Evolutionary conservation across 73 alveolate genomes (phyloP).

Genomic region (Paramecium biaurelia): DNA sequence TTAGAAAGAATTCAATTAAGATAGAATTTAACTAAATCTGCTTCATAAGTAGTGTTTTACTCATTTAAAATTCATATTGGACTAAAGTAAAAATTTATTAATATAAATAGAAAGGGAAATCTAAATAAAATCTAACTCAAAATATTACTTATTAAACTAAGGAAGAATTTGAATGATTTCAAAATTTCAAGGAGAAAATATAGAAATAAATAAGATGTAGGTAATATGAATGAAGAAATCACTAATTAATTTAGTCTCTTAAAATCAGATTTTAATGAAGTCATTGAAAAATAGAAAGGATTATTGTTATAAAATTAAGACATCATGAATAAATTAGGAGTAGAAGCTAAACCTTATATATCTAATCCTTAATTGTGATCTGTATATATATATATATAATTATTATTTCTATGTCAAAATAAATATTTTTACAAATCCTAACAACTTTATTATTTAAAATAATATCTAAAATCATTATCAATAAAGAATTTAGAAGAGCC

Average conservation of each 20-base stretch:
- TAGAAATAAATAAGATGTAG: background rate
- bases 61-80: background rate
- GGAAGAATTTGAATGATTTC: background rate
- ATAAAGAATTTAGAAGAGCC: background rate
- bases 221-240: background rate
- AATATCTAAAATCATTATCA: too few species aligned
- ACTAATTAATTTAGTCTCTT: slow-evolving; percentile 26
- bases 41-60: background rate
- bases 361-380: background rate
- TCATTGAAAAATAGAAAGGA: background rate
- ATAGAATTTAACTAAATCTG: background rate
- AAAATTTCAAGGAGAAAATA: background rate
- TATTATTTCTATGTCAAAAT: background rate
- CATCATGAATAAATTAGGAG: slow-evolving; percentile 42
- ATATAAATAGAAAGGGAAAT: background rate
- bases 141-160: background rate
- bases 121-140: background rate
- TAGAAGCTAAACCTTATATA: slow-evolving; percentile 4
- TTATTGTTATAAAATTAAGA: background rate
- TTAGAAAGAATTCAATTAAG: slow-evolving; percentile 22
- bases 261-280: background rate
- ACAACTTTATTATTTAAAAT: too few species aligned
- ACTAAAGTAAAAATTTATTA: background rate
- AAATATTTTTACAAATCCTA: background rate
- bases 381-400: background rate